Percentiles rank a stretch among this genome's conserved stretches.
Conservation (phyloP, 192 early-diverging fungal species). For the Coemansia sp. region DNA sequence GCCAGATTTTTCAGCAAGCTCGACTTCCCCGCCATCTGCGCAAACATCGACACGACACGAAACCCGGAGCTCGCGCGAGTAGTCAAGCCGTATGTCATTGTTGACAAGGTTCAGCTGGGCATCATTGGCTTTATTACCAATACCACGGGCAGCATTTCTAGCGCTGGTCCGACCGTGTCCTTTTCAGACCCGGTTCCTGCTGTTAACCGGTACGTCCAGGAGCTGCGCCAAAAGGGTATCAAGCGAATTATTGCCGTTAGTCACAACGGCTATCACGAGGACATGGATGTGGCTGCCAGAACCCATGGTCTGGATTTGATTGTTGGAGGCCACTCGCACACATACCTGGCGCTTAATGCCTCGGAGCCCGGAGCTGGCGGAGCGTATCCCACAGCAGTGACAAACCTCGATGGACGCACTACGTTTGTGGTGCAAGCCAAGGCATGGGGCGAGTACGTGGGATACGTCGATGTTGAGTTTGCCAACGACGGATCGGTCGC, state of each 20-base stretch:
- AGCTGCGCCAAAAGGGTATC: conserved; percentile 59
- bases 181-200: conserved; percentile 61
- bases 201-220: conserved; percentile 64
- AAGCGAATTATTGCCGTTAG: conserved; percentile 66
- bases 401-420: conserved; percentile 57
- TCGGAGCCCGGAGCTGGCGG: conserved; percentile 55
- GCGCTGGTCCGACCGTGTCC: conserved; percentile 49
- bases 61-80: conserved; percentile 44
- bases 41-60: conserved; percentile 63
- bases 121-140: conserved; percentile 67
- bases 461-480: conserved; percentile 60
- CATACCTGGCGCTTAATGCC: conserved; percentile 58
- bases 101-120: conserved; percentile 62
- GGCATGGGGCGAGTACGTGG: conserved; percentile 63
- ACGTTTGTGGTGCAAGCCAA: conserved; percentile 71
- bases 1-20: conserved; percentile 57
- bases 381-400: conserved; percentile 64
- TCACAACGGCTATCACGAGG: conserved; percentile 73
- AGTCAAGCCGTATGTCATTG: conserved; percentile 68
- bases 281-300: conserved; percentile 61
- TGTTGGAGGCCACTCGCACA: conserved; percentile 75
- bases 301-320: conserved; percentile 62
- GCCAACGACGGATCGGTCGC: conserved; percentile 54
- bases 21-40: conserved; percentile 61
- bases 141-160: conserved; percentile 58